These are phyloP conservation scores for Comarum palustre DNA, from an alignment of 306 rosid genomes.

Conservation along the genomic window DNA sequence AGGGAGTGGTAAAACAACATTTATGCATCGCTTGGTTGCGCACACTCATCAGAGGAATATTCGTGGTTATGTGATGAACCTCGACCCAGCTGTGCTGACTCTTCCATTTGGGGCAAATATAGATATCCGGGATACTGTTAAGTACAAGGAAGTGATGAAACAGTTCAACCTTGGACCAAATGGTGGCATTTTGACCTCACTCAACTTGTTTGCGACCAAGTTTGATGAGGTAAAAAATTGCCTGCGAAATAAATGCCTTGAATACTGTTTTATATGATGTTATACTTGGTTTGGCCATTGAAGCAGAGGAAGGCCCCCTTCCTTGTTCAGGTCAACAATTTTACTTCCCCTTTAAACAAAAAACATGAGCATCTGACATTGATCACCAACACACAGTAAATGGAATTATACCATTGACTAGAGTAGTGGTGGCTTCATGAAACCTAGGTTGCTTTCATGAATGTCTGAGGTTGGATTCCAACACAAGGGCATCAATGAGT, in stretches of 20 bases:
- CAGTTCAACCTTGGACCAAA: slow-evolving; percentile 96
- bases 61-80: slow-evolving; percentile 80
- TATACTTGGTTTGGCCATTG: too few species aligned
- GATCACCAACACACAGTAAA: too few species aligned
- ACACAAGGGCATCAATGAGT: too few species aligned
- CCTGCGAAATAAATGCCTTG: not conserved
- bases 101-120: slow-evolving; percentile 77
- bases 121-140: slow-evolving; percentile 89
- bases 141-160: slow-evolving; percentile 92
- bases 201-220: slow-evolving; percentile 92
- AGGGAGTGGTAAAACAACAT: slow-evolving; percentile 95
- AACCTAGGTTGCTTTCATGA: too few species aligned
- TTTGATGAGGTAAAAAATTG: slow-evolving; percentile 77
- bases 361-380: too few species aligned
- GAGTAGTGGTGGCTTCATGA: too few species aligned
- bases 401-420: too few species aligned
- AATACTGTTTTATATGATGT: too few species aligned
- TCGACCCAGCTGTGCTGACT: slow-evolving; percentile 87
- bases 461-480: too few species aligned
- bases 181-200: slow-evolving; percentile 90
- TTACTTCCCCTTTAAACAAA: too few species aligned
- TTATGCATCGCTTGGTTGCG: slow-evolving; percentile 71
- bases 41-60: slow-evolving; percentile 53
- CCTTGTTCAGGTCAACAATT: too few species aligned
- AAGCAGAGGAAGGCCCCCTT: too few species aligned